Percentiles rank a stretch among this genome's conserved stretches.
phyloP scores from a whole-genome alignment of 1,284 basidiomycete species.

The Puccinia polysora region DNA sequence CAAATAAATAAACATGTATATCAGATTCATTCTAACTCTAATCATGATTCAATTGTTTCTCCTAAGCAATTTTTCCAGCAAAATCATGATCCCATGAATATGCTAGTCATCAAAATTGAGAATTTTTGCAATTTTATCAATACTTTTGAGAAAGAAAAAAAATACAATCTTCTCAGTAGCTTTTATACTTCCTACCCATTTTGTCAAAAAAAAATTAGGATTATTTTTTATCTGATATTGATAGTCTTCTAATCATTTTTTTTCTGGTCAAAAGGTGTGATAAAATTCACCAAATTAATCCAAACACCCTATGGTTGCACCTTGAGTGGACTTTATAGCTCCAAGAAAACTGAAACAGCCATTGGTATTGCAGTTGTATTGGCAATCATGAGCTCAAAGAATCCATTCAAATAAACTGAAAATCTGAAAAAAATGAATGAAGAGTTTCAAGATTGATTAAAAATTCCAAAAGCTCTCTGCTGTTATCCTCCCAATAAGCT shows the following conservation, averaged over 20 bases:
- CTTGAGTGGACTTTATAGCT: background rate
- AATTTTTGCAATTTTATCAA: too few relatives aligned
- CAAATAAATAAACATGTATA: too few relatives aligned
- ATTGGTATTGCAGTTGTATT: conserved; percentile 81
- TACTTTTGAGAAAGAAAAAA: background rate
- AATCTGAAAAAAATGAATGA: conserved; percentile 53
- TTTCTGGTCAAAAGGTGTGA: conserved; percentile 12
- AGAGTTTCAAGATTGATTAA: conserved; percentile 51
- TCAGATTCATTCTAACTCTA: too few relatives aligned
- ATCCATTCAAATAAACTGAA: conserved; percentile 62
- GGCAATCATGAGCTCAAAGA: conserved; percentile 68
- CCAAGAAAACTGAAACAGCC: conserved; percentile 29
- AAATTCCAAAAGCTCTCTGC: background rate
- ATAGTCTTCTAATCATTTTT: background rate
- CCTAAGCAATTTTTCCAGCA: too few relatives aligned
- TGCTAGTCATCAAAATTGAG: too few relatives aligned
- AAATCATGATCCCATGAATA: too few relatives aligned
- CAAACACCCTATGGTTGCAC: conserved; percentile 26
- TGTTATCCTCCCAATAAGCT: background rate
- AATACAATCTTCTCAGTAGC: background rate
- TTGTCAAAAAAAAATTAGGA: too few relatives aligned
- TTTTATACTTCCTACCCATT: too few relatives aligned
- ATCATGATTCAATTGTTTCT: too few relatives aligned
- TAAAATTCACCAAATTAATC: conserved; percentile 31
- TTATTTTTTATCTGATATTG: background rate